phyloP scores from a whole-genome alignment of 2,329 filamentous ascomycete species.

The Alternaria angustiovoidea region DNA sequence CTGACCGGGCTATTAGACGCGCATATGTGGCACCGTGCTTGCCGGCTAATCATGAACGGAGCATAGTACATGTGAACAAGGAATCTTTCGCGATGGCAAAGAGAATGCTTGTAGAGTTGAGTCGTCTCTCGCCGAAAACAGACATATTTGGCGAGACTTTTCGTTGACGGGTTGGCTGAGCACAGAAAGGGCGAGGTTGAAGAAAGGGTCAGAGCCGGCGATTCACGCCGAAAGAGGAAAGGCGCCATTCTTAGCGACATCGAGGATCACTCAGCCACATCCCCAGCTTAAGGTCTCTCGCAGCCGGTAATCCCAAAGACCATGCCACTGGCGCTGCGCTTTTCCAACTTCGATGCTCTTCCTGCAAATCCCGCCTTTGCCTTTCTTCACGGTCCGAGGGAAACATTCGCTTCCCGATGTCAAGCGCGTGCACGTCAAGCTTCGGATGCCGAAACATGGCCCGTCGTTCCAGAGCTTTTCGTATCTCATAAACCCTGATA shows the following conservation, averaged over 20 bases:
- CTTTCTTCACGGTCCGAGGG: not conserved
- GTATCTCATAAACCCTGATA: not conserved
- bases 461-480: not conserved
- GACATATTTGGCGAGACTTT: not conserved
- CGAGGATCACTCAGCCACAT: constrained; percentile 6
- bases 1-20: not conserved
- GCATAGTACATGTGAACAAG: not conserved
- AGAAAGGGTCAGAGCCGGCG: not conserved
- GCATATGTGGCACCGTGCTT: constrained; percentile 3
- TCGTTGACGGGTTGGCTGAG: not conserved
- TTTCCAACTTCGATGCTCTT: not conserved
- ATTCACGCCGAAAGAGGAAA: constrained; percentile 1
- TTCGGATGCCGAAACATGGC: not conserved
- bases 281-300: not conserved
- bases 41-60: not conserved
- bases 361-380: not conserved
- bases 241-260: not conserved
- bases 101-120: not conserved
- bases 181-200: constrained; percentile 1
- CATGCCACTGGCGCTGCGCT: constrained; percentile 2
- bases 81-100: not conserved
- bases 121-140: not conserved
- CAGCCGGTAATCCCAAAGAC: not conserved
- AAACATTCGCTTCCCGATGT: not conserved
- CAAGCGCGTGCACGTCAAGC: not conserved